These are phyloP conservation scores for Podaxis sp. DNA, from an alignment of 768 basidiomycete genomes.

Conservation along the genomic window DNA sequence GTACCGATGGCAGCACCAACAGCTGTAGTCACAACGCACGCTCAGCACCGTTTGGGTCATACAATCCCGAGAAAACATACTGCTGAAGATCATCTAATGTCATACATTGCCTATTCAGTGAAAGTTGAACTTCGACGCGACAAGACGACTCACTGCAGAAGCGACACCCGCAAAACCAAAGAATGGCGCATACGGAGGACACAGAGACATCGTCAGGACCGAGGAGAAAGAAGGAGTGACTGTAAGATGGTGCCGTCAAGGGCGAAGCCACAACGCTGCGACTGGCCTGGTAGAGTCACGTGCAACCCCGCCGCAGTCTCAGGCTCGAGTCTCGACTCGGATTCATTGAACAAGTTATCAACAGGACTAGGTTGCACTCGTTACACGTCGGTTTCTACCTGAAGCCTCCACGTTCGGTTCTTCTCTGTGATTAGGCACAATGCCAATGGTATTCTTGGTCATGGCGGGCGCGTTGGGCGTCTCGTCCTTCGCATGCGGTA, in stretches of 20 bases:
- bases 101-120: background rate
- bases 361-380: background rate
- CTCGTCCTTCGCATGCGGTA: slow-evolving; percentile 67
- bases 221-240: background rate
- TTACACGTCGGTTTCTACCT: background rate
- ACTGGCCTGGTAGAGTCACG: background rate
- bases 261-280: background rate
- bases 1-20: slow-evolving; percentile 96
- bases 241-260: background rate
- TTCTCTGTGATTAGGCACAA: slow-evolving; percentile 16
- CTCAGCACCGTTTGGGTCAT: slow-evolving; percentile 6
- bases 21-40: slow-evolving; percentile 44
- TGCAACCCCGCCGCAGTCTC: background rate
- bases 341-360: background rate
- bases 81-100: slow-evolving; percentile 90
- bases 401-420: background rate
- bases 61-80: slow-evolving; percentile 47
- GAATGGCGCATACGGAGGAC: slow-evolving; percentile 95
- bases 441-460: slow-evolving; percentile 42
- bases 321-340: background rate
- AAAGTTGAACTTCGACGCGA: background rate
- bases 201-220: slow-evolving; percentile 49
- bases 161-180: slow-evolving; percentile 98
- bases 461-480: slow-evolving; percentile 66
- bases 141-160: slow-evolving; percentile 64